Conservation (phyloP, 495 filamentous ascomycete species). For the Pseudomonodictys pantanalensis region DNA sequence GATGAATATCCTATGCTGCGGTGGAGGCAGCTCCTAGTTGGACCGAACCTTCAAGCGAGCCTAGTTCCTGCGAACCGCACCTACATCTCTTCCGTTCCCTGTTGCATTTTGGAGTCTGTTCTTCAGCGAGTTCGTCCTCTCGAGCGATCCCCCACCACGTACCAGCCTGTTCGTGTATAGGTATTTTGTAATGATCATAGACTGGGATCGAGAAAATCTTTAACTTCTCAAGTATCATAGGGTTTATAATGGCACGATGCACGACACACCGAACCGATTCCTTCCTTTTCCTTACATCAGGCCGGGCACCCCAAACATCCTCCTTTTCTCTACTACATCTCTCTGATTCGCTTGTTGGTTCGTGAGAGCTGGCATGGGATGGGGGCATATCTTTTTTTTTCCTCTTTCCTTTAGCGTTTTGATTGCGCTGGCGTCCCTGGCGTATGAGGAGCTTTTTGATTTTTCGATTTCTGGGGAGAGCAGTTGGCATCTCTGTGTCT, state of each 20-base stretch:
- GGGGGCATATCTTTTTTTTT: too few species aligned
- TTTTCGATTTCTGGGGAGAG: too few species aligned
- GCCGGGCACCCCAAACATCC: background rate
- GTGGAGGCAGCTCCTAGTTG: constrained; percentile 17
- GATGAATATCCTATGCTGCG: constrained; percentile 32
- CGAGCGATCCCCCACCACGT: background rate
- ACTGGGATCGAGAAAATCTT: constrained; percentile 18
- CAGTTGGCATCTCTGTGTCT: too few species aligned
- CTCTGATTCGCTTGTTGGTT: too few species aligned
- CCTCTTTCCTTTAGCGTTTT: too few species aligned
- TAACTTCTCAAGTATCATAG: too few species aligned
- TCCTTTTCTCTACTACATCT: background rate
- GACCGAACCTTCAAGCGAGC: background rate
- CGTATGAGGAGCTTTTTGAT: too few species aligned
- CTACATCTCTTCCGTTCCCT: background rate
- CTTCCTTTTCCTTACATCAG: background rate
- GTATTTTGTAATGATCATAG: constrained; percentile 31
- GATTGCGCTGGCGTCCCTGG: too few species aligned
- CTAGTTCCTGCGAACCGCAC: too few species aligned
- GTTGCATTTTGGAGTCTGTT: constrained; percentile 18
- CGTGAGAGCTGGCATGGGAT: too few species aligned
- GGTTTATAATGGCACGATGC: too few species aligned
- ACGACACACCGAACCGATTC: background rate
- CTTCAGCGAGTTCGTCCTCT: constrained; percentile 8
- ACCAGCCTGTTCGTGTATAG: constrained; percentile 16